Base-by-base conservation (phyloP, 2,329 filamentous ascomycete genomes). In the Fusarium sp. region DNA sequence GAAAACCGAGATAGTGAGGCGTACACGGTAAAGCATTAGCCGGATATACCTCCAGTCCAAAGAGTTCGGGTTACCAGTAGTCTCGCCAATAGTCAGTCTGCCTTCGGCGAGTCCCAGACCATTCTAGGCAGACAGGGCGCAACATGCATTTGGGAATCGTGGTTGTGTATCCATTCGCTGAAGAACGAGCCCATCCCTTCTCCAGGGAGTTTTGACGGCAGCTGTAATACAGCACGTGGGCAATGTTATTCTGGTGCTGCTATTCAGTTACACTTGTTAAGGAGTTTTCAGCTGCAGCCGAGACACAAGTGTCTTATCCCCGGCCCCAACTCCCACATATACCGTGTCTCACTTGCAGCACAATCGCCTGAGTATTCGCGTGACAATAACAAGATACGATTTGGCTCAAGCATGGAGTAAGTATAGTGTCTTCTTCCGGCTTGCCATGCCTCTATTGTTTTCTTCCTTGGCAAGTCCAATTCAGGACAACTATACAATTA, bases 151-250 rank as follows among this genome's bases (percentile, higher is more conserved):
- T 57, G 13, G 30, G 56, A 24, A 39, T 63, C 26, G 50, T 45
- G 11, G 24, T 24, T n/a, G 14, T 20, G 36, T n/a, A 61, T 42
- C 31, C 20, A 61, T 61, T 42, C 41, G 54, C 20, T 42, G 13
- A 61, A 58, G 30, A 45, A 48, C 41, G 60, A 55, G 45, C n/a
- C 53, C 39, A 16, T 38, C 22, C 28, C 31, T 44, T 58, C 3
- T 22, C 24, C 41, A 62, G 65, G 56, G 65, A 73, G 56, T 57
- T 59, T 53, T 39, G 56, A 59, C 57, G 60, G 53, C 59, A 70
- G 59, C 47, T 24, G 26, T 22, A 44, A 30, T 26, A 26, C 16
- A 30, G 45, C 15, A 30, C 12, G 11, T 28, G 31, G n/a, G 48
- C n/a, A 14, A 58, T 14, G 14, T 42, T 20, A 22, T 31, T 60